Evolutionary conservation across 1,284 basidiomycete species (phyloP), one percentile per base, ranked within the genome.

Genomic region (Trichosporon sp.): DNA sequence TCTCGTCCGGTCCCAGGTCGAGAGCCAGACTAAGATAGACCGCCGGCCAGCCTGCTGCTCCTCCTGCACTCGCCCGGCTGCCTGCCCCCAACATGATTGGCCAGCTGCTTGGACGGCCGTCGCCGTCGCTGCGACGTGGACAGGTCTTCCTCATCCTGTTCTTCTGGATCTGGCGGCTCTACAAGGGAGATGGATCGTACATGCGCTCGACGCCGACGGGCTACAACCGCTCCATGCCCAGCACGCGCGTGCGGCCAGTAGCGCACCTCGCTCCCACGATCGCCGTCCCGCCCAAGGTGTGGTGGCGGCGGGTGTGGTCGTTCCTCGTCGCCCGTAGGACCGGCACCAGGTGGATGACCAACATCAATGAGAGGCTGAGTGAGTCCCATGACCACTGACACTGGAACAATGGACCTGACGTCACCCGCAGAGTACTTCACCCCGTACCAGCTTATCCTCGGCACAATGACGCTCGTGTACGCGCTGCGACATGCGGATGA

Each of bases 401-500:
- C 32, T 18, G 32, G 29, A 68, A 29, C 25, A 31, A 31, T n/a
- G 56, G 23, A 15, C 31, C 68, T 72, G 62, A 71, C 29, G 38
- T 68, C 62, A 67, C 62, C 21, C 53, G 62, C 75, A 95, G 93
- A 87, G 76, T 88, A 89, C 29, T 97, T 93, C 84, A 92, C 94
- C 0, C 96, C 96, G 23, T 99, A 95, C 90, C 95, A 99, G 80
- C 87, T 98, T 74, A 88, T 98, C 66, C 87, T 94, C 68, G 91
- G 89, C 73, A 92, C 92, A 2, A 84, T 97, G 68, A 96, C 95
- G 1, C 82, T 88, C 32, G 85, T 96, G 11, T 99, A 98, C 81
- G 90, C 92, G 23, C 81, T 93, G 62, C 87, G 92, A 15, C 92
- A 98, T 81, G 83, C 95, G 18, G 95, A 98, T 82, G 92, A 91